A percentile compares a stretch with the other conserved stretches of the same genome.
These are phyloP conservation scores for Lactifluus hygrophoroides DNA, from an alignment of 768 basidiomycete species.

Conservation along the genomic window DNA sequence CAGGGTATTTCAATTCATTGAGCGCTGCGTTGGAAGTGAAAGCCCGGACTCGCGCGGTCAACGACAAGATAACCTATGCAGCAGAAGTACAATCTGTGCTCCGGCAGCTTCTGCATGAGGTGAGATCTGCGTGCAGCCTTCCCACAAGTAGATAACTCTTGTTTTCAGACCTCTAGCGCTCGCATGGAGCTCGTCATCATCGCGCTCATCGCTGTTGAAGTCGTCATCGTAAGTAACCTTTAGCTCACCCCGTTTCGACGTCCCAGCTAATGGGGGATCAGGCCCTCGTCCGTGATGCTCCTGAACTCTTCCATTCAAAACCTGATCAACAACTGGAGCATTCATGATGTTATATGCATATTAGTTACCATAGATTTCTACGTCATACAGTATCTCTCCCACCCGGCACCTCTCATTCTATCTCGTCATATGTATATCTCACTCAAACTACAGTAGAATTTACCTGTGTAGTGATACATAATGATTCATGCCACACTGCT, in stretches of 20 bases:
- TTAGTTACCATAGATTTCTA: background rate
- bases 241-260: background rate
- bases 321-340: background rate
- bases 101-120: conserved; percentile 40
- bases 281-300: conserved; percentile 72
- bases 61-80: conserved; percentile 89
- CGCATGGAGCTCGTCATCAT: conserved; percentile 97
- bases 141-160: conserved; percentile 9
- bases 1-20: conserved; percentile 78
- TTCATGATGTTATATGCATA: background rate
- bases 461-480: background rate
- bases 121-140: background rate
- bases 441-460: background rate
- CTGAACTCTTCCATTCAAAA: conserved; percentile 52
- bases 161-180: conserved; percentile 67
- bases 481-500: background rate
- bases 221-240: conserved; percentile 62
- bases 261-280: conserved; percentile 24
- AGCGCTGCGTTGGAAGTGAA: conserved; percentile 83
- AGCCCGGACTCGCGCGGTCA: conserved; percentile 68
- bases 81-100: conserved; percentile 86
- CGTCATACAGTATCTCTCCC: background rate
- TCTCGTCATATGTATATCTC: background rate
- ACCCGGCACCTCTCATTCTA: conserved; percentile 1
- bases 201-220: conserved; percentile 87